These are phyloP conservation scores for Macrophomina phaseolina DNA, from an alignment of 2,329 filamentous ascomycete genomes.

Conservation along the genomic window DNA sequence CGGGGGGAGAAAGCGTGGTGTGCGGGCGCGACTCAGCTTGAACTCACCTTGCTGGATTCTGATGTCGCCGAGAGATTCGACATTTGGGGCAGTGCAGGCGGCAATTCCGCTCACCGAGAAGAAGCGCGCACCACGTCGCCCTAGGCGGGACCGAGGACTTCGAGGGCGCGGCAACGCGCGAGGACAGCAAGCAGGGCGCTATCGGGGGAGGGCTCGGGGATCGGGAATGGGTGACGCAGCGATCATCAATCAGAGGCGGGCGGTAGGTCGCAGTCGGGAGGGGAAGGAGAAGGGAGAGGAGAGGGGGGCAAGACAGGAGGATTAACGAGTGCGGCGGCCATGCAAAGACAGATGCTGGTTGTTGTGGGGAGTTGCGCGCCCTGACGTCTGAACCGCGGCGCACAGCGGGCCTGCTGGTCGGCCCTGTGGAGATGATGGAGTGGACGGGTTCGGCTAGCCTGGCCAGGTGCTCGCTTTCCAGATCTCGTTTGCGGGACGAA, in stretches of 20 bases:
- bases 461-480: constrained; percentile 14
- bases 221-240: background rate
- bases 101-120: background rate
- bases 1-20: background rate
- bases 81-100: constrained; percentile 25
- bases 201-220: constrained; percentile 2
- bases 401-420: constrained; percentile 6
- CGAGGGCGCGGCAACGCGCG: constrained; percentile 17
- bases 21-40: constrained; percentile 12
- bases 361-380: constrained; percentile 19
- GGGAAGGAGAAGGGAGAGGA: background rate
- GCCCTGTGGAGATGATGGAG: constrained; percentile 24
- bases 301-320: constrained; percentile 14
- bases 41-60: constrained; percentile 20
- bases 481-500: constrained; percentile 25
- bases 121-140: constrained; percentile 9
- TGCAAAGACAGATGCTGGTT: constrained; percentile 13
- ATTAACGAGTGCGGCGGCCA: constrained; percentile 25
- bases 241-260: constrained; percentile 20
- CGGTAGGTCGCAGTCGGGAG: background rate
- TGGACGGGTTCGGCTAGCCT: constrained; percentile 21
- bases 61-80: constrained; percentile 24
- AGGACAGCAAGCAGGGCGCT: constrained; percentile 7
- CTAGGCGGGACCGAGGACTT: background rate
- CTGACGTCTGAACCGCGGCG: constrained; percentile 23